These are phyloP conservation scores for Suillus spraguei DNA, from an alignment of 768 basidiomycete species.

Conservation along the genomic window DNA sequence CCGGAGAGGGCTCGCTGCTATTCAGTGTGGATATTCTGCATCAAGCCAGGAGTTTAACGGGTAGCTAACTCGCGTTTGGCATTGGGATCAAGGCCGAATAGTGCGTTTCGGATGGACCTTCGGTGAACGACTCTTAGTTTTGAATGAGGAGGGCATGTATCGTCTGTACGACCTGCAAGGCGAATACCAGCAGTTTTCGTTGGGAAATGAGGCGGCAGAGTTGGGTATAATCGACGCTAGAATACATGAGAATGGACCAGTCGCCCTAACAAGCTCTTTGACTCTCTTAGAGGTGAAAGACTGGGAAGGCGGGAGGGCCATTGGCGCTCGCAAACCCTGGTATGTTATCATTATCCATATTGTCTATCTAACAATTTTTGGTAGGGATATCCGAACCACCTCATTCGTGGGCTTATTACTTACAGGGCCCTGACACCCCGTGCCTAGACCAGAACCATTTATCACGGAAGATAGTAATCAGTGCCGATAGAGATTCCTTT, in stretches of 20 bases:
- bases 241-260: conserved; percentile 85
- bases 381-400: conserved; percentile 79
- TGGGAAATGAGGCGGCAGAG: conserved; percentile 82
- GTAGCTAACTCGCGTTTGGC: conserved; percentile 21
- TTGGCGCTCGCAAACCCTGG: conserved; percentile 74
- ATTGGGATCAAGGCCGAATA: conserved; percentile 93
- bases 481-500: background rate
- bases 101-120: conserved; percentile 82
- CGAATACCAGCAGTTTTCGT: conserved; percentile 82
- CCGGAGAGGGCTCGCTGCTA: conserved; percentile 69
- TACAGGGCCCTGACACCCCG: background rate
- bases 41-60: background rate
- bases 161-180: conserved; percentile 87
- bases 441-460: conserved; percentile 5
- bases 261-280: conserved; percentile 78
- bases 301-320: conserved; percentile 81
- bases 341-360: conserved; percentile 37
- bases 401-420: conserved; percentile 70
- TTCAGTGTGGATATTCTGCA: conserved; percentile 65
- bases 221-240: conserved; percentile 83
- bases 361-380: background rate
- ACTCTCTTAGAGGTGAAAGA: conserved; percentile 84
- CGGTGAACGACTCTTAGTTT: conserved; percentile 79
- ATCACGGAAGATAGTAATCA: background rate
- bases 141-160: conserved; percentile 93